Evolutionary conservation across 2,329 filamentous ascomycete species (phyloP), one percentile per base, ranked within the genome.

Genomic region (Colletotrichum salicis): DNA sequence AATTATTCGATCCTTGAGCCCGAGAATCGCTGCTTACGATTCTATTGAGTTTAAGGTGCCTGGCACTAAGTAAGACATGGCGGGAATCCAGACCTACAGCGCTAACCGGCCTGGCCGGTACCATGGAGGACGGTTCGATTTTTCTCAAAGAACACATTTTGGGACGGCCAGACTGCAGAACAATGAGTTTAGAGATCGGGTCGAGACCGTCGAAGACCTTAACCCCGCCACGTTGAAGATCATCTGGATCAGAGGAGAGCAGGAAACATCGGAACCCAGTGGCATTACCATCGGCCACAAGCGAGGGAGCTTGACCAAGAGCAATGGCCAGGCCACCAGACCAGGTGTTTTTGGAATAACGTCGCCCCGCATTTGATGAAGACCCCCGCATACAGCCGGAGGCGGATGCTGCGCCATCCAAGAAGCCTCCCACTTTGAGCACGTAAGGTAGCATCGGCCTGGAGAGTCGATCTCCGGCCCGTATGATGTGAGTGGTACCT

Each of bases 141-240:
- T 22, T 59, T 37, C 27, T 64, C 24, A 64, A 69, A 71, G 59
- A 71, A 71, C 4, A 48, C 54, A 69, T n/a, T 45, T 58, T 63
- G 15, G 27, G 54, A 29, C 59, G 58, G 52, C 58, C 45, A 31
- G 19, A 45, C 45, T 71, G 22, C 33, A 64, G 69, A 55, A 71
- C 69, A 71, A 71, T 64, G 65, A 69, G n/a, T 59, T 29, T 12
- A 19, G 35, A 33, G 24, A 35, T 54, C 19, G 45, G 35, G 65
- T 69, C 54, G 58, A 71, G 69, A 63, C 64, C 69, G 55, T 59
- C 54, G 24, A 33, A 69, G 69, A 58, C 59, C 54, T 48, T 13
- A n/a, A 31, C 59, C 33, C 58, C 69, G 59, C 65, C 69, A 51
- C 65, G 35, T 31, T 54, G 65, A 29, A 13, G 65, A 69, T 69